Conservation (phyloP, 2,329 filamentous ascomycete species). For the Bertia moriformis region DNA sequence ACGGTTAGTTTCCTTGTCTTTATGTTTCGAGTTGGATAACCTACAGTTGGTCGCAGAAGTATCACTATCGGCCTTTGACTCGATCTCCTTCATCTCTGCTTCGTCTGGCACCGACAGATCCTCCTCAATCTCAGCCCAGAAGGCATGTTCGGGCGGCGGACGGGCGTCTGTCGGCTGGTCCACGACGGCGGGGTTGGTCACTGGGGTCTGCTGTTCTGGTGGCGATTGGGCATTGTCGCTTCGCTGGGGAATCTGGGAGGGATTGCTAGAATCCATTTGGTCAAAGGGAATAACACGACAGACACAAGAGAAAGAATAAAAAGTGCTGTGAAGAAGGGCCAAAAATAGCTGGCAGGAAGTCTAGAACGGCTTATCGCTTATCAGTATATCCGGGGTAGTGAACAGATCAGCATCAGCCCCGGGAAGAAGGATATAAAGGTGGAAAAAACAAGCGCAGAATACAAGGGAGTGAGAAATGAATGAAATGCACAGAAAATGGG, state of each 20-base stretch:
- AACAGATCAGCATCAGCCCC: too few relatives aligned
- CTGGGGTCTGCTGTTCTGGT: background rate
- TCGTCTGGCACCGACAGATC: conserved; percentile 38
- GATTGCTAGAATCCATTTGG: too few relatives aligned
- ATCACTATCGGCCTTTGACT: conserved; percentile 24
- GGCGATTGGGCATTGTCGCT: too few relatives aligned
- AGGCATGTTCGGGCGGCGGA: conserved; percentile 15
- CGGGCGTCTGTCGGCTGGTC: background rate
- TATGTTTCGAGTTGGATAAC: conserved; percentile 6
- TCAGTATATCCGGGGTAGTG: too few relatives aligned
- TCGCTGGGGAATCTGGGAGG: background rate
- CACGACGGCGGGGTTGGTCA: background rate
- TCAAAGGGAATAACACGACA: background rate
- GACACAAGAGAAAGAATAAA: background rate
- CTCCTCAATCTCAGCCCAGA: conserved; percentile 38
- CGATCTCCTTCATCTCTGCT: conserved; percentile 41
- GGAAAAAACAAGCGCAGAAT: too few relatives aligned
- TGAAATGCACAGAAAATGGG: too few relatives aligned
- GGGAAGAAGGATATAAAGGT: too few relatives aligned
- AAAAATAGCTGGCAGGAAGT: too few relatives aligned
- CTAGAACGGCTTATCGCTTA: too few relatives aligned
- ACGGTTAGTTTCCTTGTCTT: conserved; percentile 1
- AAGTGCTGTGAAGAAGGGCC: background rate
- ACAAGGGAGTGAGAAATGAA: too few relatives aligned
- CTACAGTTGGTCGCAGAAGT: conserved; percentile 37